Percentiles rank a stretch among this genome's conserved stretches.
phyloP scores from a whole-genome alignment of 441 rosid genomes.

The Adansonia rubrostipa region DNA sequence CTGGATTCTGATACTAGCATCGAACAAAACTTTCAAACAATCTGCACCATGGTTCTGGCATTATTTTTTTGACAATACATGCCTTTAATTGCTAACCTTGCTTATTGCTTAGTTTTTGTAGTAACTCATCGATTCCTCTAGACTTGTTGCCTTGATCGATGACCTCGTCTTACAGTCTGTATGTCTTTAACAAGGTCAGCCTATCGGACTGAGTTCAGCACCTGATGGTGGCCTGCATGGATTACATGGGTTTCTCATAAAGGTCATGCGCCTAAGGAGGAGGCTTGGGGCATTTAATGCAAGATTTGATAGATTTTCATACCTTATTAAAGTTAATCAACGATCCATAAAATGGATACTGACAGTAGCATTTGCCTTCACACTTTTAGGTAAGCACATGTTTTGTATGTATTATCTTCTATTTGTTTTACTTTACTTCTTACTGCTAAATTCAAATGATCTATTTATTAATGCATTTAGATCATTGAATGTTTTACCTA shows the following conservation, averaged over 20 bases:
- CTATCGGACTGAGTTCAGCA: conserved; percentile 32
- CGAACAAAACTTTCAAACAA: background rate
- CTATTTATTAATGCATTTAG: background rate
- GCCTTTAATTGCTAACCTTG: background rate
- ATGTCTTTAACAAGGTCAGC: conserved; percentile 37
- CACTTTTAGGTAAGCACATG: conserved; percentile 38
- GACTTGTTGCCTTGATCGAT: conserved; percentile 5
- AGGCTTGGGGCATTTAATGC: conserved; percentile 29
- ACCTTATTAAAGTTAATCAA: conserved; percentile 32
- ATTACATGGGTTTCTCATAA: conserved; percentile 35
- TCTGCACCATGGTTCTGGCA: background rate
- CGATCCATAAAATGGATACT: conserved; percentile 36
- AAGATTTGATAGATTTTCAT: conserved; percentile 37
- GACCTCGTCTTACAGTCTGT: background rate
- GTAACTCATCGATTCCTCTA: background rate
- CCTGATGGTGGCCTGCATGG: conserved; percentile 31
- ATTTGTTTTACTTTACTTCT: background rate
- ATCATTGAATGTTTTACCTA: background rate
- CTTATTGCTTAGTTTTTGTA: background rate
- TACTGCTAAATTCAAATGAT: background rate
- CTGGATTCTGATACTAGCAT: no score
- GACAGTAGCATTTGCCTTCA: conserved; percentile 35
- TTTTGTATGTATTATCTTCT: background rate
- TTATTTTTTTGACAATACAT: background rate
- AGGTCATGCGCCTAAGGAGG: conserved; percentile 25